phyloP scores from a whole-genome alignment of 768 basidiomycete genomes.

The Cystoderma amianthinum region DNA sequence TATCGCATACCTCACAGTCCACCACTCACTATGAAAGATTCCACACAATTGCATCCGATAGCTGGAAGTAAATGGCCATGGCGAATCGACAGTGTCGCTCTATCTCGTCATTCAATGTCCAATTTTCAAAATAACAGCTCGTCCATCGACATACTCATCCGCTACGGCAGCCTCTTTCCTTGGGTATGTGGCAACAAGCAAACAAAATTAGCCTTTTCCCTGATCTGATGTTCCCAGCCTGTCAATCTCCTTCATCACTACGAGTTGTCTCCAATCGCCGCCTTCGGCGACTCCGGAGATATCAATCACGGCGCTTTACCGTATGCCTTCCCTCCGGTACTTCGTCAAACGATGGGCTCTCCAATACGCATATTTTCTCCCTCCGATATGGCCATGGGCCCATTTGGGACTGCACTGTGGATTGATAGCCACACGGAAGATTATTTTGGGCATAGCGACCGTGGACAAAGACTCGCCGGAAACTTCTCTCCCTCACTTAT shows the following conservation, averaged over 20 bases:
- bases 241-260: conserved; percentile 65
- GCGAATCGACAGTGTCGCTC: conserved; percentile 45
- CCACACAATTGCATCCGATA: conserved; percentile 41
- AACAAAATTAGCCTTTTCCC: neutral
- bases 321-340: conserved; percentile 29
- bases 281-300: conserved; percentile 18
- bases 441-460: conserved; percentile 33
- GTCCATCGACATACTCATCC: conserved; percentile 45
- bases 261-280: conserved; percentile 36
- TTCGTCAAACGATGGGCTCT: conserved; percentile 36
- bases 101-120: conserved; percentile 23
- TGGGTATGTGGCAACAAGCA: conserved; percentile 31
- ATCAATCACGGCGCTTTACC: conserved; percentile 33
- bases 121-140: conserved; percentile 10
- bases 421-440: conserved; percentile 57
- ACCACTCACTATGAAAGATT: too few relatives aligned
- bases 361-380: conserved; percentile 52
- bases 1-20: conserved; percentile 32
- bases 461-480: conserved; percentile 59
- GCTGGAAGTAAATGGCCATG: conserved; percentile 44
- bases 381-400: conserved; percentile 47
- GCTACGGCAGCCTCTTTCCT: conserved; percentile 53
- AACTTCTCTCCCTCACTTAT: conserved; percentile 9
- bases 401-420: conserved; percentile 59
- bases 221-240: conserved; percentile 25